These are phyloP conservation scores for Chenopodium album DNA, from an alignment of 148 eudicot genomes.

Conservation along the genomic window DNA sequence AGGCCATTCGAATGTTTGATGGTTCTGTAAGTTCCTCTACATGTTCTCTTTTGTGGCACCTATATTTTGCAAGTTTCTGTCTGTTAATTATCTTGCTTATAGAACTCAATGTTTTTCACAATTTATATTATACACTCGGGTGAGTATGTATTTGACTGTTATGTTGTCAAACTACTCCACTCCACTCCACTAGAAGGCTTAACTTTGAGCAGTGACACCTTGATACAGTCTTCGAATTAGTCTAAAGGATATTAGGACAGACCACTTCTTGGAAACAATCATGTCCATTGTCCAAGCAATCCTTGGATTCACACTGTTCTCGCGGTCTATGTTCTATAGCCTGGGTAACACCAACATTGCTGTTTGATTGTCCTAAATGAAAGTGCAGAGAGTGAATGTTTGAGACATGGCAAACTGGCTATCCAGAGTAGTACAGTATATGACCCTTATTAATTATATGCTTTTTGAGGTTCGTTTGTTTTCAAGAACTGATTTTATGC, in stretches of 20 bases:
- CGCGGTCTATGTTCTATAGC: background rate
- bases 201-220: background rate
- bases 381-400: background rate
- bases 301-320: background rate
- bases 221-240: background rate
- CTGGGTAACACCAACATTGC: background rate
- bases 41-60: too few species aligned
- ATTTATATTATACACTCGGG: background rate
- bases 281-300: background rate
- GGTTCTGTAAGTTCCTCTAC: constrained; percentile 68
- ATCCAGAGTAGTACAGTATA: background rate
- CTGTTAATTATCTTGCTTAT: background rate
- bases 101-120: too few species aligned
- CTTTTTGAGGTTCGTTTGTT: background rate
- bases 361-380: background rate
- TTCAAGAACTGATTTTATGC: background rate
- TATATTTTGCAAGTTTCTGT: background rate
- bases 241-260: background rate
- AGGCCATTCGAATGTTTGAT: constrained; percentile 77
- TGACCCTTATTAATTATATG: background rate
- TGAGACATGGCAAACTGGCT: background rate
- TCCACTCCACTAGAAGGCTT: background rate
- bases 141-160: background rate
- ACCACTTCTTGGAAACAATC: background rate
- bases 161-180: background rate